phyloP scores from a whole-genome alignment of 768 basidiomycete species.

The Russula sp. region DNA sequence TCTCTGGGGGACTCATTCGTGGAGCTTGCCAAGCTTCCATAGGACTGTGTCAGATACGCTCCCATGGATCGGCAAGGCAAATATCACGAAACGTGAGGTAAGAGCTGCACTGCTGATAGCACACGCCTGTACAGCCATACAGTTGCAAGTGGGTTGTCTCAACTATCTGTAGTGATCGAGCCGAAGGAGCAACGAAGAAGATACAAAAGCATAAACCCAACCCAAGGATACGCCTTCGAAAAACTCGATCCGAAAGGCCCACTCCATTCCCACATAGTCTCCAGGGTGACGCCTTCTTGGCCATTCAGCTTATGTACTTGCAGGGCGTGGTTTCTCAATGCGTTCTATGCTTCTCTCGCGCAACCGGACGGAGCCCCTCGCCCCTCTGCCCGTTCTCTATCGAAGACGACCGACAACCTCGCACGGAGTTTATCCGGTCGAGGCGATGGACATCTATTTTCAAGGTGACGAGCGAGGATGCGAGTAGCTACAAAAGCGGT shows the following conservation, averaged over 20 bases:
- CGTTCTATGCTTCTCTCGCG: constrained; percentile 42
- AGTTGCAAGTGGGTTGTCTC: constrained; percentile 73
- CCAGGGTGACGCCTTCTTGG: constrained; percentile 58
- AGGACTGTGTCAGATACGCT: constrained; percentile 30
- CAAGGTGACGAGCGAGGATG: constrained; percentile 56
- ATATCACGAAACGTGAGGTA: constrained; percentile 68
- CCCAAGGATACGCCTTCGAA: constrained; percentile 62
- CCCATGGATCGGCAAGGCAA: constrained; percentile 32
- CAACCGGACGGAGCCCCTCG: constrained; percentile 38
- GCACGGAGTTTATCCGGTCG: constrained; percentile 54
- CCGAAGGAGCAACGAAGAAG: not conserved
- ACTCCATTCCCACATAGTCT: constrained; percentile 51
- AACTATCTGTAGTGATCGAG: constrained; percentile 36
- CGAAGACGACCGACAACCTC: constrained; percentile 57
- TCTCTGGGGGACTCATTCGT: constrained; percentile 76
- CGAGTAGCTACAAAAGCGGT: constrained; percentile 76
- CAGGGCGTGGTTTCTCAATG: constrained; percentile 48
- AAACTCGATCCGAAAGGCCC: constrained; percentile 45
- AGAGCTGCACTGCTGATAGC: constrained; percentile 70
- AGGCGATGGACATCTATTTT: constrained; percentile 32
- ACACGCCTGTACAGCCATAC: constrained; percentile 53
- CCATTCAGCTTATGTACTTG: constrained; percentile 27
- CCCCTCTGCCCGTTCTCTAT: constrained; percentile 39
- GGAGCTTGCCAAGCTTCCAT: constrained; percentile 51
- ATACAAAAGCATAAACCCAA: constrained; percentile 65